A percentile compares a stretch with the other conserved stretches of the same genome.
These are phyloP conservation scores for Aspergillus awamori DNA, from an alignment of 2,329 filamentous ascomycete genomes.

Conservation along the genomic window DNA sequence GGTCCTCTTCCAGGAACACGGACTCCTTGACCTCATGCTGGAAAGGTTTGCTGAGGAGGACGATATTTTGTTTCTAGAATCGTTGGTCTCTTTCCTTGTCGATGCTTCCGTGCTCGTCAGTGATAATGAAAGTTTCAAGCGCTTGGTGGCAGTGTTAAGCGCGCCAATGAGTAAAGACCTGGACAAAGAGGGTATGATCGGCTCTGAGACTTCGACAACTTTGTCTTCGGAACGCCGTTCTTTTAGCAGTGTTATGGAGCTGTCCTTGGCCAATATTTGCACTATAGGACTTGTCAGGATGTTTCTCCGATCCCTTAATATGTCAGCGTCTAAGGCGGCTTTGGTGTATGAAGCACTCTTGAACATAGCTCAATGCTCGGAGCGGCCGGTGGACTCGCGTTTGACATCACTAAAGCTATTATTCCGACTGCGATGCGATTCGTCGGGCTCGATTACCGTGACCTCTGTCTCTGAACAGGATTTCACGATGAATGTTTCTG, in stretches of 20 bases:
- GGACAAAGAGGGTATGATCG: constrained; percentile 31
- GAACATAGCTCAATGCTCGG: constrained; percentile 61
- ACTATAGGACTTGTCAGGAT: constrained; percentile 72
- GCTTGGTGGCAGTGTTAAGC: constrained; percentile 37
- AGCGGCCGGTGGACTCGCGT: constrained; percentile 68
- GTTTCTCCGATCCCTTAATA: constrained; percentile 73
- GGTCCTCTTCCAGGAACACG: constrained; percentile 35
- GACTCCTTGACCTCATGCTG: constrained; percentile 37
- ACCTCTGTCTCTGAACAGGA: constrained; percentile 71
- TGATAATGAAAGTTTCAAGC: constrained; percentile 37
- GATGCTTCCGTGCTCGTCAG: constrained; percentile 34
- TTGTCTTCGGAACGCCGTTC: constrained; percentile 36
- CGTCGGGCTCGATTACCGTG: constrained; percentile 74
- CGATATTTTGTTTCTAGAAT: constrained; percentile 43
- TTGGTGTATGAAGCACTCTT: constrained; percentile 66
- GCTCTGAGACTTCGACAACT: constrained; percentile 45
- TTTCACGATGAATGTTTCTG: constrained; percentile 71
- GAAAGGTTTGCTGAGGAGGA: constrained; percentile 41
- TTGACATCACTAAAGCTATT: constrained; percentile 76
- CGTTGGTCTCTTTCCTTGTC: constrained; percentile 43
- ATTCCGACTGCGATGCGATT: constrained; percentile 82
- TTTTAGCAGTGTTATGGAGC: constrained; percentile 33
- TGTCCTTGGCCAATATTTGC: constrained; percentile 62
- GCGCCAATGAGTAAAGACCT: constrained; percentile 41
- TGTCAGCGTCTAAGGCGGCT: constrained; percentile 65